Evolutionary conservation across 2,329 filamentous ascomycete species (phyloP), one percentile per base, ranked within the genome.

Genomic region (Cryphonectria japonica): DNA sequence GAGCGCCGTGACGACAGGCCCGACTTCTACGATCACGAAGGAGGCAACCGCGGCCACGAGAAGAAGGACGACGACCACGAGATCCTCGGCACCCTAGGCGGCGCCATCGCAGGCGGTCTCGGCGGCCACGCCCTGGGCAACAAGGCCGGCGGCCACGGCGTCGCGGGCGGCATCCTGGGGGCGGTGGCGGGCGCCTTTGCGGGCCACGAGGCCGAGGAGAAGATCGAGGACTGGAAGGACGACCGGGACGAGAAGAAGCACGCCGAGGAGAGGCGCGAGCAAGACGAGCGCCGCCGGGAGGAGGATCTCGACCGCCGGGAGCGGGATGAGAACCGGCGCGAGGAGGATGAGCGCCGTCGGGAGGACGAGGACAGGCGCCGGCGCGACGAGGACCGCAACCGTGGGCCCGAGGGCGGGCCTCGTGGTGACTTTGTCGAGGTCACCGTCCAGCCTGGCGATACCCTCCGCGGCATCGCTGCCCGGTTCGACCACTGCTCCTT

Each of bases 141-240:
- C 68, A 78, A 78, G 67, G 68, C 72, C 1, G 75, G 75, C 67
- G 75, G 75, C 66, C 76, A 78, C 66, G 78, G 76, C 75, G 80
- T 80, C 74, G 74, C 78, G 4, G 77, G 78, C 71, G 80, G 79
- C 39, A 68, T 83, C 9, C 74, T 84, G n/a, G 82, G 82, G 13
- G 81, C 78, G 8, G 68, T 84, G 8, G 81, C 77, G 5, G 82
- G 82, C 16, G 82, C 82, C 14, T 77, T 84, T 50, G 80, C 80
- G 2, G 82, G 82, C 3, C 80, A 82, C 75, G 82, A 84, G 74
- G 69, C 82, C 16, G 79, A 84, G 71, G 82, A 84, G 67, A 80
- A 77, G 9, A 78, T 79, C 3, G 75, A 75, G 4, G 81, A 83
- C 72, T 82, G 79, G 80, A 80, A 79, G 75, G 79, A 82, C 70